Evolutionary conservation across 148 eudicot species (phyloP).

Genomic region (Gaultheria prostrata): DNA sequence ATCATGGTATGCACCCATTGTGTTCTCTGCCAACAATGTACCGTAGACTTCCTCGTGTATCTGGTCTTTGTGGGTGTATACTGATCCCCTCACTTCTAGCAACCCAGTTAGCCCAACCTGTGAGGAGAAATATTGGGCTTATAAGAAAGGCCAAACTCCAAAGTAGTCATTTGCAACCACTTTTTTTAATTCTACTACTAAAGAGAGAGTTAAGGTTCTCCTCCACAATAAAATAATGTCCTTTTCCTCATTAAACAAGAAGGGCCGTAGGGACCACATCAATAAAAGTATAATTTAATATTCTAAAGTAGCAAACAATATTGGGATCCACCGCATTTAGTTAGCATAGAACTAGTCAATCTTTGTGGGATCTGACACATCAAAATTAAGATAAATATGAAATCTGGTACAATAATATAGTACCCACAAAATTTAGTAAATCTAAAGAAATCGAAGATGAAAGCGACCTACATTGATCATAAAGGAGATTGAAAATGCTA

Average conservation of each 20-base stretch:
- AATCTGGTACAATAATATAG: neutral
- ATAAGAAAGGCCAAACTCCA: neutral
- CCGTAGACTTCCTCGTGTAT: slow-evolving; percentile 51
- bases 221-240: neutral
- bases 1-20: slow-evolving; percentile 44
- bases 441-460: too few relatives aligned
- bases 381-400: neutral
- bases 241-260: neutral
- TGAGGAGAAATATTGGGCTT: neutral
- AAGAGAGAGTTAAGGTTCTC: neutral
- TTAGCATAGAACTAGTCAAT: neutral
- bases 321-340: neutral
- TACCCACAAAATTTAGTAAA: neutral
- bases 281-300: too few relatives aligned
- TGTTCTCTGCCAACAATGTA: slow-evolving; percentile 43
- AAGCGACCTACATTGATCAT: neutral
- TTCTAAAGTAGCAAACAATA: neutral
- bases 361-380: neutral
- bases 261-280: neutral
- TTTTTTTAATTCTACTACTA: neutral
- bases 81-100: slow-evolving; percentile 43
- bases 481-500: neutral
- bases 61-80: slow-evolving; percentile 42
- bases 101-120: slow-evolving; percentile 25
- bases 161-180: neutral